Evolutionary conservation across 805 yeast genomes (phyloP), one percentile per base, ranked within the genome.

Genomic region (Myxozyma neotropica): DNA sequence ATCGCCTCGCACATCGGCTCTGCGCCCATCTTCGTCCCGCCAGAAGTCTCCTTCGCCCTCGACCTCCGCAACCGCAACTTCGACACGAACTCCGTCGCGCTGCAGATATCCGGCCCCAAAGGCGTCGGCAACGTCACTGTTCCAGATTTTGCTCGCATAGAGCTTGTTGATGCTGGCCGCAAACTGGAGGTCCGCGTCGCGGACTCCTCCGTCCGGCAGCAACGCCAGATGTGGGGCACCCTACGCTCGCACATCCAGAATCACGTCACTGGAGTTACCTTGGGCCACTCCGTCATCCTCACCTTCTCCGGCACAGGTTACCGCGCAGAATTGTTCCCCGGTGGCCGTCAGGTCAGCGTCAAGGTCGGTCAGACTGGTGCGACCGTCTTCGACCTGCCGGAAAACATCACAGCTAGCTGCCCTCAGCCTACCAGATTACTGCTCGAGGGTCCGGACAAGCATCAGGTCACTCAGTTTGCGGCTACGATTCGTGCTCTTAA

Each of bases 271-370:
- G 99, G 99, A 53, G 96, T 91, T 40, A 84, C 90, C 42, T 98
- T 92, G 68, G 98, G 98, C 13, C 98, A 94, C 72, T 75, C 90
- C 62, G 84, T 94, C 26, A 87, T 92, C 57, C 80, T 94, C 64
- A 88, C 85, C 74, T 86, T 94, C 67, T 95, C 90, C 17, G 99
- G 99, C 66, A 93, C 98, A 12, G 99, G 99, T 73, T 94, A 88
- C 81, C 85, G 98, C 75, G 96, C 95, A 1, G 80, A 83, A 61
- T 71, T 93, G 19, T 45, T 58, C 1, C 75, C 74, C 24, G 84
- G 83, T 17, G 77, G 75, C 36, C 78, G 82, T 58, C 79, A 81
- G 72, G 86, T 93, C 17, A 81, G 83, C 60, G 81, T 93, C 73
- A 91, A 94, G 72, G 87, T 92, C 24, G 99, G 99, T 35, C 89